These are phyloP conservation scores for Sarocladium kiliense DNA, from an alignment of 2,329 filamentous ascomycete genomes.

Conservation along the genomic window DNA sequence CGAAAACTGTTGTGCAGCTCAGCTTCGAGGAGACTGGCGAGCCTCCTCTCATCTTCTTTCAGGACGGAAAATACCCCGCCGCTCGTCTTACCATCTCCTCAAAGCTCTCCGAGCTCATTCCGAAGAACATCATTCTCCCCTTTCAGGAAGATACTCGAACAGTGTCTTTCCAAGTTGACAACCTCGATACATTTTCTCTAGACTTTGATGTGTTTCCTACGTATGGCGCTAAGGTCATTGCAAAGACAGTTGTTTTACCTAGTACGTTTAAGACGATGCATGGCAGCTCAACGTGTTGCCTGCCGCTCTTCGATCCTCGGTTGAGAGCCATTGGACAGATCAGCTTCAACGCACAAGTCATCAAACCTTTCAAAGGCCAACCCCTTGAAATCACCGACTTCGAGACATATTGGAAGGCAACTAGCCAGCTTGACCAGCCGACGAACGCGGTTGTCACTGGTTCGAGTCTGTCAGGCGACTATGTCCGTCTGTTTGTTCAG, in stretches of 20 bases:
- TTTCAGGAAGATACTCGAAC: slow-evolving; percentile 94
- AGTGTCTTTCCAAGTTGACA: slow-evolving; percentile 94
- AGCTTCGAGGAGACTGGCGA: slow-evolving; percentile 76
- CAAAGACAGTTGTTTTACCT: slow-evolving; percentile 87
- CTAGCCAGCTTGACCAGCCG: slow-evolving; percentile 77
- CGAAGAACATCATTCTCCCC: slow-evolving; percentile 89
- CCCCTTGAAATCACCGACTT: slow-evolving; percentile 97
- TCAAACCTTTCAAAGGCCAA: slow-evolving; percentile 90
- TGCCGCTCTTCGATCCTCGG: slow-evolving; percentile 89
- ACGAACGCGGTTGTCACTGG: slow-evolving; percentile 88
- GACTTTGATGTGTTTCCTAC: slow-evolving; percentile 98
- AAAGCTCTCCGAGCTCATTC: slow-evolving; percentile 91
- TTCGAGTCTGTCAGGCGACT: slow-evolving; percentile 93
- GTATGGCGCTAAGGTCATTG: slow-evolving; percentile 95
- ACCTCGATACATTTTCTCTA: slow-evolving; percentile 83
- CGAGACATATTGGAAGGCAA: slow-evolving; percentile 98
- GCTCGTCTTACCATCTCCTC: slow-evolving; percentile 94
- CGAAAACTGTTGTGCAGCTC: slow-evolving; percentile 92
- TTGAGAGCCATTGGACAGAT: slow-evolving; percentile 90
- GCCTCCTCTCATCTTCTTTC: slow-evolving; percentile 86
- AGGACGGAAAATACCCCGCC: slow-evolving; percentile 93
- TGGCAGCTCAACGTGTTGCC: slow-evolving; percentile 72
- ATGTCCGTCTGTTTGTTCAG: slow-evolving; percentile 86
- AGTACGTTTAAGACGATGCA: slow-evolving; percentile 73
- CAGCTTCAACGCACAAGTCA: slow-evolving; percentile 90